These are phyloP conservation scores for Scheffersomyces segobiensis DNA, from an alignment of 1,139 yeast genomes.

Conservation along the genomic window DNA sequence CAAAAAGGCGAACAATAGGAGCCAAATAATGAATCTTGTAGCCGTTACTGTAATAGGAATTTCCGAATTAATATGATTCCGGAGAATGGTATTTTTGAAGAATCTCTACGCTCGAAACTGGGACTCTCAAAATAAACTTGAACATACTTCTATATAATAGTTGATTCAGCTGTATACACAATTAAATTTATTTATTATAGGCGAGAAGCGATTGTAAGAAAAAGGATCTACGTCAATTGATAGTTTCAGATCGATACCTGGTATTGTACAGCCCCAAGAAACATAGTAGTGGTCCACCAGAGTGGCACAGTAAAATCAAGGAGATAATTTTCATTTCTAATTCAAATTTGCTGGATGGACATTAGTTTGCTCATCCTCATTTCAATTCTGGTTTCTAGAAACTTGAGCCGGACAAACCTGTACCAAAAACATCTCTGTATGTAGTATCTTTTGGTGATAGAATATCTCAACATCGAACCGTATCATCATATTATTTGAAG, in stretches of 20 bases:
- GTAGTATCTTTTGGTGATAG: neutral
- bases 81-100: neutral
- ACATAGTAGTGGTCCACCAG: neutral
- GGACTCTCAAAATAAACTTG: neutral
- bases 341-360: neutral
- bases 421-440: neutral
- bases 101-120: neutral
- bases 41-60: neutral
- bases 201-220: neutral
- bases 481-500: neutral
- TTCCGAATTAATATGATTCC: neutral
- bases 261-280: neutral
- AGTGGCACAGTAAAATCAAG: neutral
- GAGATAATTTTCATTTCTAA: neutral
- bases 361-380: neutral
- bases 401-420: neutral
- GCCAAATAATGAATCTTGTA: neutral
- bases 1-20: neutral
- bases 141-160: neutral
- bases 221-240: neutral
- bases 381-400: neutral
- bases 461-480: neutral
- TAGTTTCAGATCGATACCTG: neutral
- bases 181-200: neutral
- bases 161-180: neutral